Percentiles rank a stretch among this genome's conserved stretches.
Evolutionary conservation across 805 yeast genomes (phyloP).

Genomic region (Ogataea dorogensis): DNA sequence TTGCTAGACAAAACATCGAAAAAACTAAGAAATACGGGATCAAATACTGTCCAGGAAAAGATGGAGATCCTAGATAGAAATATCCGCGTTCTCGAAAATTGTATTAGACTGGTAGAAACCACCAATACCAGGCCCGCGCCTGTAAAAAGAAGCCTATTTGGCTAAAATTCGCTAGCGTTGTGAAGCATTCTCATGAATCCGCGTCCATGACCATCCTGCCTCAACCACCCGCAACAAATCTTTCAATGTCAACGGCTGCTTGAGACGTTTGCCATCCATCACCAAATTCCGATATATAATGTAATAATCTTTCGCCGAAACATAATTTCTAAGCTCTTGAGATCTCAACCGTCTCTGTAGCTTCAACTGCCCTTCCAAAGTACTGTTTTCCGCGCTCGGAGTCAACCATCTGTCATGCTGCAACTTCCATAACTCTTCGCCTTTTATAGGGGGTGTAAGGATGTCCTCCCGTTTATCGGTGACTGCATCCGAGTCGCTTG

Average conservation of each 20-base stretch:
- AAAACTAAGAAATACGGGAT: slow-evolving; percentile 15
- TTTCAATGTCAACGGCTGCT: slow-evolving; percentile 66
- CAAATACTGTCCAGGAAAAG: slow-evolving; percentile 43
- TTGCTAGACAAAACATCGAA: slow-evolving; percentile 18
- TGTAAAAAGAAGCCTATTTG: slow-evolving; percentile 20
- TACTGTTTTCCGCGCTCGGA: slow-evolving; percentile 32
- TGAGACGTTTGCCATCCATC: slow-evolving; percentile 64
- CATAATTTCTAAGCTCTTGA: slow-evolving; percentile 29
- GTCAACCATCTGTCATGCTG: slow-evolving; percentile 68
- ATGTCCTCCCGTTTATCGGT: slow-evolving; percentile 1
- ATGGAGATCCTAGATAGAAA: slow-evolving; percentile 74
- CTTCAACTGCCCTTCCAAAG: slow-evolving; percentile 26
- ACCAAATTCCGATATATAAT: slow-evolving; percentile 69
- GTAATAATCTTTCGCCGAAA: slow-evolving; percentile 50
- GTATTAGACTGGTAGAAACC: slow-evolving; percentile 40
- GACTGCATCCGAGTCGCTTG: slow-evolving; percentile 1
- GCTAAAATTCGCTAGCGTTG: slow-evolving; percentile 17
- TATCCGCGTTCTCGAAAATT: slow-evolving; percentile 64
- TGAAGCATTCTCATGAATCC: slow-evolving; percentile 41
- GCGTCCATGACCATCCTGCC: slow-evolving; percentile 81
- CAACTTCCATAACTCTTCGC: slow-evolving; percentile 61
- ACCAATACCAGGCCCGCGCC: slow-evolving; percentile 20
- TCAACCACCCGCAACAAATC: slow-evolving; percentile 72
- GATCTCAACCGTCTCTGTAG: slow-evolving; percentile 22
- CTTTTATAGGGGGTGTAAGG: slow-evolving; percentile 38